Evolutionary conservation across 306 rosid genomes (phyloP).

Genomic region (Datisca glomerata): DNA sequence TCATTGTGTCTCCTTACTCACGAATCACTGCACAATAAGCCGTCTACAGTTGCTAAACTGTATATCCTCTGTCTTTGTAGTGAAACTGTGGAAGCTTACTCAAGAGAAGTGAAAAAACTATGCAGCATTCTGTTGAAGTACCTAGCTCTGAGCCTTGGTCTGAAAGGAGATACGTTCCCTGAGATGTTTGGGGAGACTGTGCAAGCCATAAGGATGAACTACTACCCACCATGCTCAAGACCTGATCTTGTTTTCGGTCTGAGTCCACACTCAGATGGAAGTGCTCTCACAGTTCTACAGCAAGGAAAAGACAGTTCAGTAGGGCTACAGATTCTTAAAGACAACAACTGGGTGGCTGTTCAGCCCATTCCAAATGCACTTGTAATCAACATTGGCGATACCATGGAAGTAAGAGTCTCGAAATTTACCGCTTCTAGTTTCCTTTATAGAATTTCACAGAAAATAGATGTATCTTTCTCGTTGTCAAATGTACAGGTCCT

Average conservation of each 20-base stretch:
- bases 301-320: constrained; percentile 68
- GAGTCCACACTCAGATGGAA: constrained; percentile 98
- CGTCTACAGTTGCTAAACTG: background rate
- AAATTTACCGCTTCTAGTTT: background rate
- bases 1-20: background rate
- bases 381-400: constrained; percentile 88
- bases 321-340: constrained; percentile 81
- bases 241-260: constrained; percentile 97
- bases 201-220: constrained; percentile 93
- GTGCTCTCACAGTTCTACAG: constrained; percentile 89
- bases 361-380: constrained; percentile 78
- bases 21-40: no score
- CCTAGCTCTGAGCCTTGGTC: constrained; percentile 58
- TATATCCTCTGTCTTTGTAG: constrained; percentile 22
- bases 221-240: constrained; percentile 88
- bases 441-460: background rate
- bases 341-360: constrained; percentile 61
- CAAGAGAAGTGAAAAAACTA: constrained; percentile 47
- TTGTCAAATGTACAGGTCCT: constrained; percentile 45
- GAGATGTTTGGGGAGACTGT: constrained; percentile 75
- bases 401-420: constrained; percentile 50
- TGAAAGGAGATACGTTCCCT: constrained; percentile 40
- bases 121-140: constrained; percentile 48
- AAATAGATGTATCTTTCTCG: background rate
- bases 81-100: constrained; percentile 69